Base-by-base conservation (phyloP, 495 filamentous ascomycete genomes). In the Cercophora samala region DNA sequence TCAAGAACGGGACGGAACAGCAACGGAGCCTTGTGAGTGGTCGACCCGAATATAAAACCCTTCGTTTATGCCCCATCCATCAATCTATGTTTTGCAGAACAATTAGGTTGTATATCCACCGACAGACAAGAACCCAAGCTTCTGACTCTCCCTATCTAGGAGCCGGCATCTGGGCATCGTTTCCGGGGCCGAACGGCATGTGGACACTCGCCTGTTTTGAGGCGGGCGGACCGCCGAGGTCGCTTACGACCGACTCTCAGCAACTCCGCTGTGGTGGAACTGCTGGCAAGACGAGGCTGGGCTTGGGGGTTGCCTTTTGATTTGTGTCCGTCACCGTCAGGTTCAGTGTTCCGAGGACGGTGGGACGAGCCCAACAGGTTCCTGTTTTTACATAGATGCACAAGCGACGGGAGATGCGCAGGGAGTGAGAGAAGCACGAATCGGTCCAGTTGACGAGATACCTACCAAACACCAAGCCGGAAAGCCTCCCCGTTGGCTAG, bases 171-270 rank as follows among this genome's bases (percentile, higher is more conserved):
- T 60, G 58, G 58, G 56, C 56, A 25, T 23, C 23, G 17, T 60
- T 24, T 29, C 58, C 23, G 23, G 58, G 58, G 58, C 58, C 58
- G 58, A 58, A 60, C 24, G 58, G 58, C 58, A 60, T 60, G 58
- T 60, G 58, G 58, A 29, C 37, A 18, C 37, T 46, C 37, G 37
- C 37, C 37, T 46, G 37, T 13, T 46, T 46, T 46, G 37, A 46
- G 56, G 21, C 24, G 21, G 56, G 21, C 56, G 56, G 56, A 19
- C 56, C 21, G 21, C 56, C 52, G 21, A 55, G 5, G 18, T 13
- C 52, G 56, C 22, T 24, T 29, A 29, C 26, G 26, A 29, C 26
- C 26, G 26, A 29, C 26, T 29, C 26, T 29, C 26, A 29, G 26
- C 26, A 29, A 29, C 26, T 29, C 26, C 26, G 4, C 26, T 29